These are phyloP conservation scores for Arthrobotrys pseudoclavata DNA, from an alignment of 2,329 filamentous ascomycete species.

Conservation along the genomic window DNA sequence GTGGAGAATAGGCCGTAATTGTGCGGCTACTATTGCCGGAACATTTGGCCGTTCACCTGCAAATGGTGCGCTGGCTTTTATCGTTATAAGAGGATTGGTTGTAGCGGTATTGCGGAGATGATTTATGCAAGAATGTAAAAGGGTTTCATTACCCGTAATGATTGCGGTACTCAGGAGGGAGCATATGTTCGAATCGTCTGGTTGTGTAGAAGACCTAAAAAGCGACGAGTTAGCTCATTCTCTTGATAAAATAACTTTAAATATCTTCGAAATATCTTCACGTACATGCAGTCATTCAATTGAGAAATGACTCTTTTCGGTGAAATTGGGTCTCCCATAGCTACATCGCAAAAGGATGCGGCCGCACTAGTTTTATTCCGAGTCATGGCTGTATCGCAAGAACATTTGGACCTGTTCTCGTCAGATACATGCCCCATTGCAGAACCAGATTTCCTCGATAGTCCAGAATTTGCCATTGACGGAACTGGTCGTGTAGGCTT, in stretches of 20 bases:
- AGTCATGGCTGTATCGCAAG: slow-evolving; percentile 42
- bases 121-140: slow-evolving; percentile 50
- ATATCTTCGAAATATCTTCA: slow-evolving; percentile 16
- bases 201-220: slow-evolving; percentile 26
- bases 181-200: slow-evolving; percentile 57
- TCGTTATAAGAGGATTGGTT: slow-evolving; percentile 51
- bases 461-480: slow-evolving; percentile 53
- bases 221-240: slow-evolving; percentile 7
- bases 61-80: slow-evolving; percentile 58
- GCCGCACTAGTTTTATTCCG: slow-evolving; percentile 34
- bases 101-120: slow-evolving; percentile 54
- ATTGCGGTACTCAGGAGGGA: slow-evolving; percentile 41
- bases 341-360: slow-evolving; percentile 52
- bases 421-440: slow-evolving; percentile 48
- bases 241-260: background rate
- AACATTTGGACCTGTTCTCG: slow-evolving; percentile 44
- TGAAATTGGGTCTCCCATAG: slow-evolving; percentile 55
- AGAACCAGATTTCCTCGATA: slow-evolving; percentile 51
- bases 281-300: slow-evolving; percentile 43
- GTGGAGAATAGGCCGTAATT: slow-evolving; percentile 56
- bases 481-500: slow-evolving; percentile 55
- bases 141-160: slow-evolving; percentile 39
- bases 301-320: slow-evolving; percentile 32
- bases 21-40: slow-evolving; percentile 39
- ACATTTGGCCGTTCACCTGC: slow-evolving; percentile 37